Conservation (phyloP, 2,329 filamentous ascomycete genomes). For the Phyllosticta citrichinensis region DNA sequence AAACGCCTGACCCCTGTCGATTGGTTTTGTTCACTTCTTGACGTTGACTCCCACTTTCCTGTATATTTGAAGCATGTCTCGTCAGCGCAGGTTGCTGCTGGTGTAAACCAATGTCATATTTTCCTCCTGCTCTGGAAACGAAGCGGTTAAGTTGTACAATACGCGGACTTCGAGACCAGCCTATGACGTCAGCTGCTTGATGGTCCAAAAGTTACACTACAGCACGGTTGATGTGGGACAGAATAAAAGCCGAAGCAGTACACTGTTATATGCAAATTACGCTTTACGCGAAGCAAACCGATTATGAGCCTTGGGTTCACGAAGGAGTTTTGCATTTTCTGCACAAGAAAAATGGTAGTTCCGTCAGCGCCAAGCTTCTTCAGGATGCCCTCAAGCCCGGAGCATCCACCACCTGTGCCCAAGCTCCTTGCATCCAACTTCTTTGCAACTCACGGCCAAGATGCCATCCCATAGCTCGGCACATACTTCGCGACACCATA, state of each 20-base stretch:
- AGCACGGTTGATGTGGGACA: neutral
- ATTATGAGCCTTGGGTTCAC: too few relatives aligned
- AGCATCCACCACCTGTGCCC: neutral
- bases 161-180: too few relatives aligned
- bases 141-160: too few relatives aligned
- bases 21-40: neutral
- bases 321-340: neutral
- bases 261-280: neutral
- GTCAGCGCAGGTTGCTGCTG: neutral
- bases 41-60: neutral
- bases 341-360: neutral
- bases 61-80: neutral
- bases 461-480: constrained; percentile 1
- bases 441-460: neutral
- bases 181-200: neutral
- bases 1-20: neutral
- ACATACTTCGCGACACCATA: neutral
- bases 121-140: neutral
- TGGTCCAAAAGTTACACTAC: neutral
- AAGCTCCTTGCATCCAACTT: neutral
- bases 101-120: neutral
- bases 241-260: neutral
- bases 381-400: neutral
- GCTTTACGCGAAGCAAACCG: neutral
- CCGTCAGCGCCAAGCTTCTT: neutral